A percentile compares a stretch with the other conserved stretches of the same genome.
phyloP scores from a whole-genome alignment of 1,284 basidiomycete genomes.

The Nidula niveotomentosa region DNA sequence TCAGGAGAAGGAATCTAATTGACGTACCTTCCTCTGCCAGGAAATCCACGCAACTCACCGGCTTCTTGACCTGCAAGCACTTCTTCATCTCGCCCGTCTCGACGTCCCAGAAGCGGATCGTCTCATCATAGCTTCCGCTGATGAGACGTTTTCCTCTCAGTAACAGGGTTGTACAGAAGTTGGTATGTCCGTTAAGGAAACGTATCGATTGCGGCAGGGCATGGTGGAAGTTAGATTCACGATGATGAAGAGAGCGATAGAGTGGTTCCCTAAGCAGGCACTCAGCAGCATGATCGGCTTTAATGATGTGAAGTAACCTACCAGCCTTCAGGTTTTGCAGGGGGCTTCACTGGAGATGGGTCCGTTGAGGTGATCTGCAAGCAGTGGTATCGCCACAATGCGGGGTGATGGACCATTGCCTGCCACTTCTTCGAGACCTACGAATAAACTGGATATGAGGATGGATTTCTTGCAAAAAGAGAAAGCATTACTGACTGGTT shows the following conservation, averaged over 20 bases:
- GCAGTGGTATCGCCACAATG: conserved; percentile 79
- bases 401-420: conserved; percentile 64
- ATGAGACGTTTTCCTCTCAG: conserved; percentile 79
- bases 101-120: conserved; percentile 87
- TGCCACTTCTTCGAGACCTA: conserved; percentile 82
- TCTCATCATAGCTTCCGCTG: conserved; percentile 90
- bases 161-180: conserved; percentile 85
- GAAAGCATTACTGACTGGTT: conserved; percentile 38
- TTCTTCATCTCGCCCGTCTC: conserved; percentile 81
- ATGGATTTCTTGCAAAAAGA: conserved; percentile 5
- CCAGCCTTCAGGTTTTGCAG: conserved; percentile 71
- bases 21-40: conserved; percentile 71
- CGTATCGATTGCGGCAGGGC: conserved; percentile 76
- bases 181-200: conserved; percentile 83
- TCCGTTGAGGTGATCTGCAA: conserved; percentile 74
- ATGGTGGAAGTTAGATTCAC: conserved; percentile 83
- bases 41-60: conserved; percentile 90
- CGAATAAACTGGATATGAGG: background rate
- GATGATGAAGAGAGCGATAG: conserved; percentile 81
- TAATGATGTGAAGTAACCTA: conserved; percentile 24
- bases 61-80: conserved; percentile 79
- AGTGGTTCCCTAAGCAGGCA: conserved; percentile 60
- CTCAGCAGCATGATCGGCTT: background rate
- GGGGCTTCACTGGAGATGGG: conserved; percentile 64
- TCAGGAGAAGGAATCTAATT: background rate